These are phyloP conservation scores for Seminavis robusta DNA, from an alignment of 108 stramenopile species.

Conservation along the genomic window DNA sequence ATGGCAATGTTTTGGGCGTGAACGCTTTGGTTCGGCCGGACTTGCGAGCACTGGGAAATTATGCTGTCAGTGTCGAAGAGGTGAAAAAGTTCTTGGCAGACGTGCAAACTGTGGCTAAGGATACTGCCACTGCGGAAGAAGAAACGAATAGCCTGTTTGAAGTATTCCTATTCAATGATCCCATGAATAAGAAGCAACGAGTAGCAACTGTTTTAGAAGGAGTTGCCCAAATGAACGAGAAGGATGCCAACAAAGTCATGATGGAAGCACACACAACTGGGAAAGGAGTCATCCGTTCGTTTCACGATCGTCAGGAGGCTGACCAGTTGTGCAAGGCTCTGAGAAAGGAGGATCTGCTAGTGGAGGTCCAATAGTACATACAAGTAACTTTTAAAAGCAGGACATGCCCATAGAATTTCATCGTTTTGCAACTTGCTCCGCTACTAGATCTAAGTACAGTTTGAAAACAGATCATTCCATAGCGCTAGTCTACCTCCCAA, in stretches of 20 bases:
- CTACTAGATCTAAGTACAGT: no score
- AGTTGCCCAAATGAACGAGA: constrained; percentile 13
- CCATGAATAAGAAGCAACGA: constrained; percentile 19
- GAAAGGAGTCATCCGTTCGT: constrained; percentile 10
- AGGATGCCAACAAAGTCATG: constrained; percentile 9
- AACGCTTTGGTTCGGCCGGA: constrained; percentile 53
- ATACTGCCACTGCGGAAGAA: neutral
- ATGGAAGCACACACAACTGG: constrained; percentile 30
- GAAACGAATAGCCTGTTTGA: no score
- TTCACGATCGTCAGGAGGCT: neutral
- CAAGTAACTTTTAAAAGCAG: no score
- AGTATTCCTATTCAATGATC: constrained; percentile 27
- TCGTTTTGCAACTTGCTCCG: no score
- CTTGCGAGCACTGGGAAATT: constrained; percentile 47
- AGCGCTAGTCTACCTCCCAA: no score
- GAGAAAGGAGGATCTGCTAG: constrained; percentile 7
- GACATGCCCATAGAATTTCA: no score
- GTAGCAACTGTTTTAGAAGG: constrained; percentile 9
- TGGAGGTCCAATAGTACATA: no score
- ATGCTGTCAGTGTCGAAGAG: constrained; percentile 45
- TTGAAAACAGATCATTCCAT: no score
- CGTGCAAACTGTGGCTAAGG: neutral
- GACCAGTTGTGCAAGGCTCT: neutral
- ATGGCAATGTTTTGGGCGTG: constrained; percentile 37
- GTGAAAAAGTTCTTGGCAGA: constrained; percentile 37